Conservation (phyloP, 306 rosid species). For the Acacia crassicarpa region DNA sequence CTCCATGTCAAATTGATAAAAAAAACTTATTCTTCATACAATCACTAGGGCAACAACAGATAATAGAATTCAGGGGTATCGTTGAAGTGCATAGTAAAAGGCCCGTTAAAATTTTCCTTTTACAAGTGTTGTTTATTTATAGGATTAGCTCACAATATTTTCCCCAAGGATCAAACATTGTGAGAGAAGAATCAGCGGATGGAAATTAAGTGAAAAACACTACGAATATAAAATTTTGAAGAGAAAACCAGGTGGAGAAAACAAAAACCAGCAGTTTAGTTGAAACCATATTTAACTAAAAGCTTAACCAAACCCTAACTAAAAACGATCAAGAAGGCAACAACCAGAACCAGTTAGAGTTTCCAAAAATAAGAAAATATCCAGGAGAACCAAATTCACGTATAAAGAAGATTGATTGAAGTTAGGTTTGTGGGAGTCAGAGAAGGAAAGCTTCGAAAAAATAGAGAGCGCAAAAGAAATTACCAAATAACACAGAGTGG, state of each 20-base stretch:
- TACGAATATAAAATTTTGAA: not conserved
- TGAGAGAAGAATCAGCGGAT: not conserved
- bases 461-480: not conserved
- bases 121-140: not conserved
- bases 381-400: not conserved
- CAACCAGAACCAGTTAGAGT: not conserved
- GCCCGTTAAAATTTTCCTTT: not conserved
- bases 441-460: not conserved
- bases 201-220: not conserved
- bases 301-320: not conserved
- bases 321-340: not conserved
- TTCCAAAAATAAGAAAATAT: not conserved
- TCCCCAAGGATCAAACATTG: not conserved
- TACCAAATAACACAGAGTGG: not conserved
- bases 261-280: not conserved
- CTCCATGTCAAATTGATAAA: not conserved
- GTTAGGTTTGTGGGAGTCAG: not conserved
- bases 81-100: not conserved
- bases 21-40: not conserved
- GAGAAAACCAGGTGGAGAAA: not conserved
- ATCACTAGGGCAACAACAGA: not conserved
- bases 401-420: not conserved
- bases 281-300: too few relatives aligned
- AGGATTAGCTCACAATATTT: not conserved
- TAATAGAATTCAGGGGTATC: not conserved